These are phyloP conservation scores for Suhomyces chickasaworum DNA, from an alignment of 1,139 yeast genomes.

Conservation along the genomic window DNA sequence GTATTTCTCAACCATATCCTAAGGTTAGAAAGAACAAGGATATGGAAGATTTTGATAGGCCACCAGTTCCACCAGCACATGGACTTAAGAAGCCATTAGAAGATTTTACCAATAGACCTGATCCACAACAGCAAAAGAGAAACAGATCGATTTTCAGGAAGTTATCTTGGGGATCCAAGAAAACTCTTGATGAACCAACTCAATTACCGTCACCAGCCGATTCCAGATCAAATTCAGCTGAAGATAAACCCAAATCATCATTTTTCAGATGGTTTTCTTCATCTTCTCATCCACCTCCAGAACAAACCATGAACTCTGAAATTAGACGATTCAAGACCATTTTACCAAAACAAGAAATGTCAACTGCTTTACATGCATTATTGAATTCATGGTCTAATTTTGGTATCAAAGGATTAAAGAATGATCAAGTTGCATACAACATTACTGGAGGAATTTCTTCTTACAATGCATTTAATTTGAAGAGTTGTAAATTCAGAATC, in stretches of 20 bases:
- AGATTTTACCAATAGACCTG: constrained; percentile 35
- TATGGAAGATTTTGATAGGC: constrained; percentile 19
- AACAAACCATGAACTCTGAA: constrained; percentile 23
- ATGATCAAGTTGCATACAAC: constrained; percentile 45
- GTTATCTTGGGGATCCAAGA: constrained; percentile 57
- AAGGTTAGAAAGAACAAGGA: constrained; percentile 28
- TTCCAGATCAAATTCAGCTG: constrained; percentile 35
- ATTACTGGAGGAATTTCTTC: constrained; percentile 64
- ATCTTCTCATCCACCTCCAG: constrained; percentile 18
- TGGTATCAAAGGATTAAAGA: constrained; percentile 60
- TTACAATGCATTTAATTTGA: constrained; percentile 61
- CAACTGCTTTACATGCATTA: constrained; percentile 63
- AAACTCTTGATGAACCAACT: constrained; percentile 27
- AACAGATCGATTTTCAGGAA: constrained; percentile 62
- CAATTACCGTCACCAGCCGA: constrained; percentile 47
- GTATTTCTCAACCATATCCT: constrained; percentile 29
- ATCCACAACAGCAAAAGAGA: constrained; percentile 33
- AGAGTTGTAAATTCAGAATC: constrained; percentile 66
- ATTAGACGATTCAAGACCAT: constrained; percentile 45
- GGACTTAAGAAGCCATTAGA: constrained; percentile 30
- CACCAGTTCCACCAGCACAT: constrained; percentile 22
- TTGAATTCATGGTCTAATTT: constrained; percentile 70
- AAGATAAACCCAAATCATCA: constrained; percentile 34
- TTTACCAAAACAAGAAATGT: constrained; percentile 57
- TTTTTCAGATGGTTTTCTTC: constrained; percentile 51